These are phyloP conservation scores for Fraxinus quadrangulata DNA, from an alignment of 257 asterid species.

Conservation along the genomic window DNA sequence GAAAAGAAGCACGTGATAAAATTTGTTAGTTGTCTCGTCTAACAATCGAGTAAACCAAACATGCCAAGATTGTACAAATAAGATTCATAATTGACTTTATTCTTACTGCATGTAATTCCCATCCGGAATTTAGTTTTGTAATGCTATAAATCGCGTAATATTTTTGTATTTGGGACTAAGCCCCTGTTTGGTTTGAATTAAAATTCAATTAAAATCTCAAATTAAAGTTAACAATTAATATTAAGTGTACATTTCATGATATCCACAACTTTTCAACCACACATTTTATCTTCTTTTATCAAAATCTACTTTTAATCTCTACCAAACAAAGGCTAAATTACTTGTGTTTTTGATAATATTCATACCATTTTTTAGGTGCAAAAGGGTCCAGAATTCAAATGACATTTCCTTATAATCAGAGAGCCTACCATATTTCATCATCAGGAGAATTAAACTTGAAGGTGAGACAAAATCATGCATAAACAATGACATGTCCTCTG, in stretches of 20 bases:
- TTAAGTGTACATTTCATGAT: too few relatives aligned
- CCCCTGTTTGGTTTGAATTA: too few relatives aligned
- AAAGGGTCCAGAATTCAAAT: slow-evolving; percentile 53
- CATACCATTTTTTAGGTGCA: slow-evolving; percentile 34
- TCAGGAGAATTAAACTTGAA: slow-evolving; percentile 26
- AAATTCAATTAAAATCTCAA: too few relatives aligned
- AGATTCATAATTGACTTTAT: too few relatives aligned
- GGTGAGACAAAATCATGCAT: slow-evolving; percentile 28
- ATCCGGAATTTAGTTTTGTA: neutral
- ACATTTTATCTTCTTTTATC: too few relatives aligned
- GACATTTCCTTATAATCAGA: slow-evolving; percentile 27
- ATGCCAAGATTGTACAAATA: neutral
- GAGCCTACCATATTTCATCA: slow-evolving; percentile 29
- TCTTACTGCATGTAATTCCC: too few relatives aligned
- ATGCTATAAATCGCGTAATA: neutral
- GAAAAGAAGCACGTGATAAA: neutral
- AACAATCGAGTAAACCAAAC: neutral
- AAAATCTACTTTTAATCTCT: too few relatives aligned
- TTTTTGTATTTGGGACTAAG: too few relatives aligned
- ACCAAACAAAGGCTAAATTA: neutral
- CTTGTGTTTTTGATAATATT: neutral
- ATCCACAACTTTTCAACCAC: too few relatives aligned
- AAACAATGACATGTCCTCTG: neutral
- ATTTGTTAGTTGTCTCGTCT: neutral
- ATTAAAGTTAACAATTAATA: too few relatives aligned